Percentiles rank a stretch among this genome's conserved stretches.
Evolutionary conservation across 108 stramenopile species (phyloP).

Genomic region (Skeletonema tropicum): DNA sequence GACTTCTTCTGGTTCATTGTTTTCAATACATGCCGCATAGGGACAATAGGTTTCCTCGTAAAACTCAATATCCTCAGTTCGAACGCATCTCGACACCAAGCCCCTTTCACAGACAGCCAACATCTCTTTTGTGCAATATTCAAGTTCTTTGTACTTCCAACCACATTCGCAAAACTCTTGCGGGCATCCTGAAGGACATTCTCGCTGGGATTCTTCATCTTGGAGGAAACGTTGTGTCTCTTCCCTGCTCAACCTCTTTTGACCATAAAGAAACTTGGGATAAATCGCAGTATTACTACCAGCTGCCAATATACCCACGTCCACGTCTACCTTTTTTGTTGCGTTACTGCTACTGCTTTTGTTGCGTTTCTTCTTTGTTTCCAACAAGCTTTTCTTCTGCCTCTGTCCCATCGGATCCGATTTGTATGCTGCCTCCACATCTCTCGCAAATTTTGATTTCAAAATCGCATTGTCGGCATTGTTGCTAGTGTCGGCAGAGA

Average conservation of each 20-base stretch:
- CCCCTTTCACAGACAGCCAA: slow-evolving; percentile 18
- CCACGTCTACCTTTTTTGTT: background rate
- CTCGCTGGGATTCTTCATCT: background rate
- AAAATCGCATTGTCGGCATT: background rate
- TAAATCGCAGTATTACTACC: background rate
- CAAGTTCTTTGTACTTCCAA: slow-evolving; percentile 12
- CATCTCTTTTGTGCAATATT: slow-evolving; percentile 30
- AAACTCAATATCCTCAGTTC: slow-evolving; percentile 18
- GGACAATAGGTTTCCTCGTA: slow-evolving; percentile 44
- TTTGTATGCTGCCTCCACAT: slow-evolving; percentile 18
- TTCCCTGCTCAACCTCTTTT: background rate
- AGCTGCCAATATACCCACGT: slow-evolving; percentile 5
- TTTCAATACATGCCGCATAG: slow-evolving; percentile 37
- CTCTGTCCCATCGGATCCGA: slow-evolving; percentile 31
- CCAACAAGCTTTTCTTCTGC: slow-evolving; percentile 10
- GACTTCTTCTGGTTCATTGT: slow-evolving; percentile 10
- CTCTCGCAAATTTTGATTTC: slow-evolving; percentile 21
- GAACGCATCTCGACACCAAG: slow-evolving; percentile 23
- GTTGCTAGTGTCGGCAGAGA: background rate
- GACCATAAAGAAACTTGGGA: background rate
- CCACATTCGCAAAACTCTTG: slow-evolving; percentile 48
- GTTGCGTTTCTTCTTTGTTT: background rate
- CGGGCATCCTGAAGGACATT: slow-evolving; percentile 39
- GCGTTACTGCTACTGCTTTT: background rate
- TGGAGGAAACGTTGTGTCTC: slow-evolving; percentile 22